These are phyloP conservation scores for Fraxinus floribunda DNA, from an alignment of 305 asterid genomes.

Conservation along the genomic window DNA sequence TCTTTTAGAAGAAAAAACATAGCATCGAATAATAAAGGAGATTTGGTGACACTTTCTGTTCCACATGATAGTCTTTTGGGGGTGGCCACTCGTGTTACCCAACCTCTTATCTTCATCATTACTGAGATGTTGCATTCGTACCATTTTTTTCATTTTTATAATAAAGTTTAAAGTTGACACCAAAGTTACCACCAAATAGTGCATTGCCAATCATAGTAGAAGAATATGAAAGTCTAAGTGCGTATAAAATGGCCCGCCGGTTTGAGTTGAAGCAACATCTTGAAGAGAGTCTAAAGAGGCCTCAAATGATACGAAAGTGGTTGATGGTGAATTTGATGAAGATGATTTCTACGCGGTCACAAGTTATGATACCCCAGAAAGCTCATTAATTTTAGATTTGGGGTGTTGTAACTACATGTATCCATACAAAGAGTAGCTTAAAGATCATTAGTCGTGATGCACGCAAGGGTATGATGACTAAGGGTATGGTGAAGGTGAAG, in stretches of 20 bases:
- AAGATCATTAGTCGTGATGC: not conserved
- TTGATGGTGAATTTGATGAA: not conserved
- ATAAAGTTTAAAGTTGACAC: not conserved
- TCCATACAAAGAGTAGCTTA: not conserved
- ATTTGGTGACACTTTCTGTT: conserved; percentile 2
- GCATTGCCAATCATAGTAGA: conserved; percentile 4
- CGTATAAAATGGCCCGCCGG: not conserved
- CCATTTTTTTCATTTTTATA: not conserved
- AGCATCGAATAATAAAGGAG: not conserved
- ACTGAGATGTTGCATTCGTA: not conserved
- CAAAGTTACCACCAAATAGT: conserved; percentile 18
- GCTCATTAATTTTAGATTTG: not conserved
- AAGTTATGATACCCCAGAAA: not conserved
- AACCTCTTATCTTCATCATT: conserved; percentile 10
- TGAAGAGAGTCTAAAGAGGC: not conserved
- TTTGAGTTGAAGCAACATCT: not conserved
- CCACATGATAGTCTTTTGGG: conserved; percentile 5
- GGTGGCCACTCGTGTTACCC: conserved; percentile 1
- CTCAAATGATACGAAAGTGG: not conserved
- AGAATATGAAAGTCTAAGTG: not conserved
- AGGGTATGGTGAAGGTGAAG: not conserved
- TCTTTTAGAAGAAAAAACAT: not conserved
- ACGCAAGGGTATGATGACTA: not conserved
- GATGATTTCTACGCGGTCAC: not conserved
- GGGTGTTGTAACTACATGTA: not conserved